These are phyloP conservation scores for Cyberlindnera misumaiensis DNA, from an alignment of 805 yeast genomes.

Conservation along the genomic window DNA sequence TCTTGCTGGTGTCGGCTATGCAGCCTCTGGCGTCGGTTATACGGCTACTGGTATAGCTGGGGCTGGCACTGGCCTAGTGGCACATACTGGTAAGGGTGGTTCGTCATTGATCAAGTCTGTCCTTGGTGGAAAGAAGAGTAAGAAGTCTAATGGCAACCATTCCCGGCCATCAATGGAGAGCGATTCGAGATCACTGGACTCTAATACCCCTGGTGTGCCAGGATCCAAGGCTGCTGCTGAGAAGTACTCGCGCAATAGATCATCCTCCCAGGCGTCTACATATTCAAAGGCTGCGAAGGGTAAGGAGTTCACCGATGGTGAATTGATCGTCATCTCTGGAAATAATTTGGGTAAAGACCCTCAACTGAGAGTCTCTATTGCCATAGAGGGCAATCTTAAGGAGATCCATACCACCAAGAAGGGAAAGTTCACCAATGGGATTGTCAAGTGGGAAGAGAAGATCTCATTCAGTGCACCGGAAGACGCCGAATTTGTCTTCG, in stretches of 20 bases:
- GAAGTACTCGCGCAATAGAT: constrained; percentile 13
- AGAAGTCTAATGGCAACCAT: constrained; percentile 28
- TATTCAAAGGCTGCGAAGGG: constrained; percentile 15
- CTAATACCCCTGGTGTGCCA: not conserved
- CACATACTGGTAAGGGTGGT: constrained; percentile 38
- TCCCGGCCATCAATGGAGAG: constrained; percentile 26
- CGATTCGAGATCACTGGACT: constrained; percentile 5
- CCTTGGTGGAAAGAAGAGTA: constrained; percentile 24
- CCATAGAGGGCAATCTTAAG: constrained; percentile 39
- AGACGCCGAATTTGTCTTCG: constrained; percentile 52
- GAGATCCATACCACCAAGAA: constrained; percentile 61
- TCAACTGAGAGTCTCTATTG: constrained; percentile 50
- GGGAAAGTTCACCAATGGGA: constrained; percentile 42
- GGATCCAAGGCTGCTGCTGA: constrained; percentile 5
- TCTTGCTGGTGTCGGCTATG: constrained; percentile 33
- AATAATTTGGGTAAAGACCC: constrained; percentile 33
- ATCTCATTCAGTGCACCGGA: constrained; percentile 60
- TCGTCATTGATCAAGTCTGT: constrained; percentile 32
- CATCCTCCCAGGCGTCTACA: constrained; percentile 18
- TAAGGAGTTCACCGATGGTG: constrained; percentile 32
- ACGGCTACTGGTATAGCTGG: constrained; percentile 41
- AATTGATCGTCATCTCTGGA: constrained; percentile 44
- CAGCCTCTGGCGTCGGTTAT: constrained; percentile 36
- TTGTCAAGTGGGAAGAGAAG: constrained; percentile 53
- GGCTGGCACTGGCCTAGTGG: constrained; percentile 40